Conservation (phyloP, 495 filamentous ascomycete genomes). For the Daldinia vernicosa region DNA sequence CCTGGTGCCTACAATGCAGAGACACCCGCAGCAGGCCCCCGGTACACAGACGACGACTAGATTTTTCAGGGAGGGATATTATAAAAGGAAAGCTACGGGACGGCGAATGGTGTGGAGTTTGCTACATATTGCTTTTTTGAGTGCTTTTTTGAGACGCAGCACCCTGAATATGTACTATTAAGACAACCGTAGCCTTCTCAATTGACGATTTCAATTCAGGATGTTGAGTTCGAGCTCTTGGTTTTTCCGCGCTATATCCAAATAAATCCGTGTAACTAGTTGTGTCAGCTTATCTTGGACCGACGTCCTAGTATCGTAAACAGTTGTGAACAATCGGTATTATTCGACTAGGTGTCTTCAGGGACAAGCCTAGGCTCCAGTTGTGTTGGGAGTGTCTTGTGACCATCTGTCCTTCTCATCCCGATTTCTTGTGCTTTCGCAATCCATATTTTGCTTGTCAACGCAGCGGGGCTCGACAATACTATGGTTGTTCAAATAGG, state of each 20-base stretch:
- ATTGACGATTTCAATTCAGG: neutral
- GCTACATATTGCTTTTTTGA: conserved; percentile 10
- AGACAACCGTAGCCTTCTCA: neutral
- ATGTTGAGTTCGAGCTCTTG: neutral
- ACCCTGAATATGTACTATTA: conserved; percentile 21
- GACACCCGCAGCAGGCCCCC: conserved; percentile 75
- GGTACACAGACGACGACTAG: conserved; percentile 63
- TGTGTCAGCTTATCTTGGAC: too few relatives aligned
- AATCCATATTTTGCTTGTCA: neutral
- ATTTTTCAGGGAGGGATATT: conserved; percentile 1
- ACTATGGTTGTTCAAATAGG: neutral
- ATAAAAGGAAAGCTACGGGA: conserved; percentile 20
- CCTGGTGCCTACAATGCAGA: conserved; percentile 79
- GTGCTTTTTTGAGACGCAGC: neutral
- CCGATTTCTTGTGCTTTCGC: neutral
- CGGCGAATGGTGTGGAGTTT: conserved; percentile 23
- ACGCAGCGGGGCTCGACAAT: neutral
- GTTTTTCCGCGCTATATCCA: neutral
- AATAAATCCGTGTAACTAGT: too few relatives aligned
- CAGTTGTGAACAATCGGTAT: neutral
- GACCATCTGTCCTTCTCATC: neutral
- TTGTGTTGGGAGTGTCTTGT: neutral
- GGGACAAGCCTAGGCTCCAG: neutral
- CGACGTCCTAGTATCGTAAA: neutral
- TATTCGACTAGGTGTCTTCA: neutral